Evolutionary conservation across 2,329 filamentous ascomycete genomes (phyloP).

Genomic region (Fusarium burgessii): DNA sequence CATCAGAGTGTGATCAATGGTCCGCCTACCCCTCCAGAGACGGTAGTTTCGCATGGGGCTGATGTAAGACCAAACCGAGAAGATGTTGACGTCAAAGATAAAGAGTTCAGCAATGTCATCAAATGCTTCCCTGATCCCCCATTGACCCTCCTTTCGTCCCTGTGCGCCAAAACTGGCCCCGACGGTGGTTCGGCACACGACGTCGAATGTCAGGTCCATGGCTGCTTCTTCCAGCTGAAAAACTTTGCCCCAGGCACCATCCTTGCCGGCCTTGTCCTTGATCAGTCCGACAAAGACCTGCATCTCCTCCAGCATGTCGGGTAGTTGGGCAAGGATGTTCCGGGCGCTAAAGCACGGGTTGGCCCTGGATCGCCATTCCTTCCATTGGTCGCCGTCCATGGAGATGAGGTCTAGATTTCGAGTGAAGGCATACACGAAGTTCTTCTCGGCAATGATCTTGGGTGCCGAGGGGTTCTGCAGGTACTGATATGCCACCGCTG

Average conservation of each 20-base stretch:
- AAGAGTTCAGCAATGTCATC: constrained; percentile 1
- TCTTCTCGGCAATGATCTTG: neutral
- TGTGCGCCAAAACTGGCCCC: constrained; percentile 3
- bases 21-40: neutral
- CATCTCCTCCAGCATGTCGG: neutral
- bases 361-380: constrained; percentile 1
- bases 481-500: neutral
- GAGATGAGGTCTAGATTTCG: neutral
- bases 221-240: neutral
- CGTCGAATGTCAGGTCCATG: constrained; percentile 3
- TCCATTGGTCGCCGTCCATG: constrained; percentile 2
- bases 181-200: constrained; percentile 1
- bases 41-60: neutral
- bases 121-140: constrained; percentile 5
- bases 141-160: neutral
- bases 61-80: constrained; percentile 5
- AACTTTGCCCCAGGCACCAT: neutral
- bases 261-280: neutral
- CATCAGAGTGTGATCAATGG: neutral
- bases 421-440: constrained; percentile 2
- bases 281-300: neutral
- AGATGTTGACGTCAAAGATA: constrained; percentile 3
- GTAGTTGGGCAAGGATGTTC: constrained; percentile 2
- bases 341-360: constrained; percentile 2
- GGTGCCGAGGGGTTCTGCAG: neutral